A percentile compares a stretch with the other conserved stretches of the same genome.
phyloP scores from a whole-genome alignment of 257 asterid genomes.

The Solanum pimpinellifolium region DNA sequence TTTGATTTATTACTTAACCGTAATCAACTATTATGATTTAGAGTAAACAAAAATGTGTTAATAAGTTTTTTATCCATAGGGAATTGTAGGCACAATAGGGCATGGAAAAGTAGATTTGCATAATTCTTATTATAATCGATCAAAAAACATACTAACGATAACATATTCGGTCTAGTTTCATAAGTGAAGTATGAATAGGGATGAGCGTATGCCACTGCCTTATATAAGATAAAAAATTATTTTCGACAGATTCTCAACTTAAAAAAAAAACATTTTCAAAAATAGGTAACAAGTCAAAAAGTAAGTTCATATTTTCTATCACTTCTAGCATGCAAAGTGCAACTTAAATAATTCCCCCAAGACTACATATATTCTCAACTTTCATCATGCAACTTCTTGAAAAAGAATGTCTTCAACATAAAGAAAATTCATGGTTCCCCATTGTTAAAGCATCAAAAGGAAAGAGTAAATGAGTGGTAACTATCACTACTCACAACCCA shows the following conservation, averaged over 20 bases:
- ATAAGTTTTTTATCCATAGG: background rate
- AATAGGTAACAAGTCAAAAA: background rate
- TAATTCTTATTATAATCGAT: background rate
- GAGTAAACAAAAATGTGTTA: background rate
- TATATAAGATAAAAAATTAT: background rate
- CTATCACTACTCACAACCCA: background rate
- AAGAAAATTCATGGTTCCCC: background rate
- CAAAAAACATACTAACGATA: background rate
- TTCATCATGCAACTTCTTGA: background rate
- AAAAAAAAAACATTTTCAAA: background rate
- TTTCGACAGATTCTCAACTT: background rate
- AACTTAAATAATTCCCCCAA: background rate
- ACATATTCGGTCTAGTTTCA: background rate
- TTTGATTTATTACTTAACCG: background rate
- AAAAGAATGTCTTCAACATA: background rate
- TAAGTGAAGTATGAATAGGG: background rate
- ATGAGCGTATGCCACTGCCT: background rate
- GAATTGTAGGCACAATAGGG: background rate
- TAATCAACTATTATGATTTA: background rate
- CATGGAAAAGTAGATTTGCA: background rate
- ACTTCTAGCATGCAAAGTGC: background rate
- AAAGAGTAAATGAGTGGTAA: background rate
- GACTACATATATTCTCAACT: background rate
- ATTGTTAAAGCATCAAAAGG: background rate
- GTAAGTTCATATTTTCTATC: background rate